Base-by-base conservation (phyloP, 306 rosid genomes). In the peach (Prunus persica) region DNA sequence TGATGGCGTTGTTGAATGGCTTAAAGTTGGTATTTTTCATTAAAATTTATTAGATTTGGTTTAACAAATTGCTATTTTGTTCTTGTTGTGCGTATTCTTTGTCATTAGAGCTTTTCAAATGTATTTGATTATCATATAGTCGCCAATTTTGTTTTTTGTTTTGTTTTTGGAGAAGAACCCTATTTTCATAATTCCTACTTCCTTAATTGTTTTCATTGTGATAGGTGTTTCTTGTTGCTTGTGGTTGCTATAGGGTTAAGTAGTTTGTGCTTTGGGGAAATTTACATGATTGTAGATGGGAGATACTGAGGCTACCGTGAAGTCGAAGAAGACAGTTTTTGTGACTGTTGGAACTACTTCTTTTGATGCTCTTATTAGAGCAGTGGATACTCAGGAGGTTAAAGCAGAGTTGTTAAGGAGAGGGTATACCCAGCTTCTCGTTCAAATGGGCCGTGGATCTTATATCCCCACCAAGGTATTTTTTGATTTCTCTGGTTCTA, bases 401-500 rank as follows among this genome's bases (percentile, higher is more conserved):
- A 82, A 89, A 75, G 64, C 85, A 30, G 88, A 83, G 72, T 74
- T 94, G 64, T 67, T 68, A 20, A 78, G 81, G 65, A 89, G 93
- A 80, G 98, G 95, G 43, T 90, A 89, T 60, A 86, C 96, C 11
- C 84, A 88, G 75, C 90, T 94, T 77, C 83, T 90, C 75, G 85
- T 92, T 78, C 95, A 89, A 84, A 85, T 90, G 95, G 95, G 96
- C 54, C 89, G 97, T 4, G 93, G 98, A 76, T 81, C 89, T 22
- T 90, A 87, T 54, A 51, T 84, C 69, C 98, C 97, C 8, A 77
- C 84, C 18, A 90, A 84, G 97, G 96, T 95, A 66, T 4, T 50
- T 7, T 78, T 43, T 46, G 9, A 45, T 16, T 25, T 58, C 34
- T 7, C 5, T 0, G 2, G 51, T 78, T 50, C 65, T 25, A 41